Conservation (phyloP, 805 yeast species). For the Ascoidea rubescens region DNA sequence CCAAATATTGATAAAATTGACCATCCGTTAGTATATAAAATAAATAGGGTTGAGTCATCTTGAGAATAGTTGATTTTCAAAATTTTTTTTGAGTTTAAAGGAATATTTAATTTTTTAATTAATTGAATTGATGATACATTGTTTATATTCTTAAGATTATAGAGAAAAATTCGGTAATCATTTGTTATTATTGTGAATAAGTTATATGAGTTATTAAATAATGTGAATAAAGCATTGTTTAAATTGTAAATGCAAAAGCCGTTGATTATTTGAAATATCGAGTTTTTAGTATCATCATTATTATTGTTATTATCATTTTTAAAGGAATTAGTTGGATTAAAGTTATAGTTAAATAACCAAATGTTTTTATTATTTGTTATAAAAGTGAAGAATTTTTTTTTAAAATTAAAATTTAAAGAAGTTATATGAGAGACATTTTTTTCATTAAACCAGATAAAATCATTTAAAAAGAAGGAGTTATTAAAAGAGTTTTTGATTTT, state of each 20-base stretch:
- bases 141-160: conserved; percentile 1
- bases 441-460: conserved; percentile 6
- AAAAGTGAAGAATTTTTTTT: conserved; percentile 4
- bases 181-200: conserved; percentile 4
- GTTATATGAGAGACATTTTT: neutral
- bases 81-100: conserved; percentile 7
- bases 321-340: neutral
- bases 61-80: conserved; percentile 6
- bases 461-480: conserved; percentile 6
- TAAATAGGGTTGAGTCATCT: conserved; percentile 6
- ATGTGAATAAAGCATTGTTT: conserved; percentile 4
- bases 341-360: conserved; percentile 7
- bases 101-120: conserved; percentile 8
- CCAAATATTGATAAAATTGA: conserved; percentile 17
- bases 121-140: neutral
- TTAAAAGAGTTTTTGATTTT: neutral
- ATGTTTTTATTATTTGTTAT: conserved; percentile 8
- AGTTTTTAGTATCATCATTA: neutral
- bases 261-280: conserved; percentile 1
- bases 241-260: conserved; percentile 7
- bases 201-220: conserved; percentile 6
- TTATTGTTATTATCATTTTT: too few species aligned
- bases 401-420: conserved; percentile 3
- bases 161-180: conserved; percentile 5
- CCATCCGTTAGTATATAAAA: conserved; percentile 14